A percentile compares a stretch with the other conserved stretches of the same genome.
phyloP scores from a whole-genome alignment of 2,329 filamentous ascomycete species.

The Fonsecaea multimorphosa region DNA sequence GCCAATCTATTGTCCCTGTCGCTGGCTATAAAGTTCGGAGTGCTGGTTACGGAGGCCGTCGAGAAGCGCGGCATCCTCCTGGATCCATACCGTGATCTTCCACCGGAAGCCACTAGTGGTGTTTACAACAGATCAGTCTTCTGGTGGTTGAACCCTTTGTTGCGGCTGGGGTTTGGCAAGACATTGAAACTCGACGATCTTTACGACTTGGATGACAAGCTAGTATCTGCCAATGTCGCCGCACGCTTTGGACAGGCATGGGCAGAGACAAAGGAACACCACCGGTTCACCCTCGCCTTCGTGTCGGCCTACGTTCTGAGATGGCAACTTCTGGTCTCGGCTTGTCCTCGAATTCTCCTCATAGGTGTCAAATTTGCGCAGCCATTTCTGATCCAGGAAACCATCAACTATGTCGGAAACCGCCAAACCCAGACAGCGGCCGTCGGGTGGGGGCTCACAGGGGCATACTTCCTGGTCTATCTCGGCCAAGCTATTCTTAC shows the following conservation, averaged over 20 bases:
- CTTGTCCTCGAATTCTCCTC: constrained; percentile 38
- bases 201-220: constrained; percentile 53
- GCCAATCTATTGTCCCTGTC: constrained; percentile 52
- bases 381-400: constrained; percentile 46
- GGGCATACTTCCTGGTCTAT: constrained; percentile 53
- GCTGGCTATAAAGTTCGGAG: constrained; percentile 51
- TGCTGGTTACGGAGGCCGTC: constrained; percentile 54
- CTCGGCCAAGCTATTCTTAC: constrained; percentile 49
- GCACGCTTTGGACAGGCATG: constrained; percentile 48
- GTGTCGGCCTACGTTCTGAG: constrained; percentile 21
- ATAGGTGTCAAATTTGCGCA: constrained; percentile 42
- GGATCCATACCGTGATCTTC: constrained; percentile 48
- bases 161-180: constrained; percentile 56
- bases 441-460: constrained; percentile 52
- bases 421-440: constrained; percentile 43
- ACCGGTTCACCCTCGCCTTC: constrained; percentile 22
- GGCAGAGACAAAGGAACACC: constrained; percentile 45
- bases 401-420: constrained; percentile 45
- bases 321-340: constrained; percentile 33
- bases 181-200: constrained; percentile 54
- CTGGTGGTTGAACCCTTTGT: constrained; percentile 61
- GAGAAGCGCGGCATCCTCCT: constrained; percentile 54
- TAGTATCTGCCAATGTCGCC: constrained; percentile 51
- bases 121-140: constrained; percentile 58
- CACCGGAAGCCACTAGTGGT: constrained; percentile 60